These are phyloP conservation scores for Fraxinus baroniana DNA, from an alignment of 305 asterid species.

Conservation along the genomic window DNA sequence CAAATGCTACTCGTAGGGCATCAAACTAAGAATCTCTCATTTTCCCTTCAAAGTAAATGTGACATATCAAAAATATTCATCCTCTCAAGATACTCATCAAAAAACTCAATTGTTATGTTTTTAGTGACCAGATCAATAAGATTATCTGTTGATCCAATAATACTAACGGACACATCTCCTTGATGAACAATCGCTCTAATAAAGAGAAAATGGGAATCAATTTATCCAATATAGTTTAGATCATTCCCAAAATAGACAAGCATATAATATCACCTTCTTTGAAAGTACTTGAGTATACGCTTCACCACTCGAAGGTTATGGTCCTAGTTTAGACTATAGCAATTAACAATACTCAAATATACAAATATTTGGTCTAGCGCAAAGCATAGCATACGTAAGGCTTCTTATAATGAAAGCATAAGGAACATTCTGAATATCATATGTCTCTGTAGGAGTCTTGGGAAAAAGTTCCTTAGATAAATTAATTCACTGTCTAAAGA, in stretches of 20 bases:
- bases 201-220: no score
- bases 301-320: neutral
- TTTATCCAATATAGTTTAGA: neutral
- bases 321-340: neutral
- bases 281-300: neutral
- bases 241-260: neutral
- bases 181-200: no score
- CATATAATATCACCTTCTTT: neutral
- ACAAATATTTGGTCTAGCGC: neutral
- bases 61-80: no score
- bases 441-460: neutral
- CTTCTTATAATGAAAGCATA: neutral
- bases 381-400: neutral
- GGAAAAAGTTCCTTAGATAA: neutral
- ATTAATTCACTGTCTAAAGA: neutral
- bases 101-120: no score
- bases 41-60: no score
- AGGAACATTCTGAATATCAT: neutral
- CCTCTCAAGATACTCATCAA: no score
- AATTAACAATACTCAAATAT: neutral
- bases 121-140: no score
- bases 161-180: no score
- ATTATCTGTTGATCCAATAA: no score
- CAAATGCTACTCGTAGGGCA: neutral
- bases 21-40: neutral